These are phyloP conservation scores for Psilocybe cubensis DNA, from an alignment of 768 basidiomycete species.

Conservation along the genomic window DNA sequence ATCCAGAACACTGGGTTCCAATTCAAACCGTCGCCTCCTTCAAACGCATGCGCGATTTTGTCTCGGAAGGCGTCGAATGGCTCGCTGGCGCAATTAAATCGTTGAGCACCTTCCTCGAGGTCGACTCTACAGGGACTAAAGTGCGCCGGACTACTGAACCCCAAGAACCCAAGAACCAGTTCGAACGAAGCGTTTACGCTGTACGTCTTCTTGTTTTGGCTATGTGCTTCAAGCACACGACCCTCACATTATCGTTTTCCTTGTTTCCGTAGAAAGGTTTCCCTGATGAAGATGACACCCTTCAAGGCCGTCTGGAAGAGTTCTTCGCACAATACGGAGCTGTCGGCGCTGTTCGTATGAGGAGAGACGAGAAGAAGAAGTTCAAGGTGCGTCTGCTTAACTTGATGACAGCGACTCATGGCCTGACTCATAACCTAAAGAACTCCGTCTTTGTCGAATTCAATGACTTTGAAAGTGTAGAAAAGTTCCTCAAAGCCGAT, in stretches of 20 bases:
- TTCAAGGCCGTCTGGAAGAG: constrained; percentile 76
- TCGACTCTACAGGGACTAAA: constrained; percentile 73
- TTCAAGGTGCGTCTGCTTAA: constrained; percentile 72
- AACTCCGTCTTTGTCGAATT: constrained; percentile 95
- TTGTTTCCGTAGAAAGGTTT: constrained; percentile 87
- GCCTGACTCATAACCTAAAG: constrained; percentile 37
- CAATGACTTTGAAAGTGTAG: constrained; percentile 65
- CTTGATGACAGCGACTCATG: neutral
- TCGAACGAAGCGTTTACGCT: constrained; percentile 87
- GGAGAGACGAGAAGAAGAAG: constrained; percentile 79
- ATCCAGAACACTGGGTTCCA: constrained; percentile 88
- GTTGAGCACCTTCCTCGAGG: constrained; percentile 59
- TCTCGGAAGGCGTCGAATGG: constrained; percentile 63
- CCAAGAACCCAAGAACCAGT: constrained; percentile 76
- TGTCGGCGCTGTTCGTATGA: constrained; percentile 85
- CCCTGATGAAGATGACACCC: constrained; percentile 59
- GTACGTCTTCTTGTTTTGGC: constrained; percentile 49
- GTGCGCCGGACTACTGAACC: constrained; percentile 78
- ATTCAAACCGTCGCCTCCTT: constrained; percentile 88
- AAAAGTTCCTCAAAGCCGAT: constrained; percentile 78
- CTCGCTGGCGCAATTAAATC: constrained; percentile 67
- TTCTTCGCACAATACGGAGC: constrained; percentile 82
- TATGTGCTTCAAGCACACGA: neutral
- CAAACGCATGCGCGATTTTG: constrained; percentile 89
- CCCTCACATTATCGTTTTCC: neutral